Evolutionary conservation across 805 yeast species (phyloP).

Genomic region (Teunomyces pallodes): DNA sequence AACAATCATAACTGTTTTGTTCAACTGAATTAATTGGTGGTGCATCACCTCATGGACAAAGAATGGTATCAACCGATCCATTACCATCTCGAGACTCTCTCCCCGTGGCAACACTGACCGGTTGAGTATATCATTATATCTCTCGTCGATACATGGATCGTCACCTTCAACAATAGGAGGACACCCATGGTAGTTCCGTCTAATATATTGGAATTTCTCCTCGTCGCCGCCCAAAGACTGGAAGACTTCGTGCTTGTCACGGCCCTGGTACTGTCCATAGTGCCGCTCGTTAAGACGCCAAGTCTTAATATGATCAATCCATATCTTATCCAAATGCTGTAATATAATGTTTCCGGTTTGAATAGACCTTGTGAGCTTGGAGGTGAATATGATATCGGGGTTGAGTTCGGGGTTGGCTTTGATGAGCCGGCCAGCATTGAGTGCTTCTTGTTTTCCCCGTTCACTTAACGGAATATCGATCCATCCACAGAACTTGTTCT

Average conservation of each 20-base stretch:
- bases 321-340: slow-evolving; percentile 27
- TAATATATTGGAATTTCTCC: slow-evolving; percentile 36
- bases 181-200: slow-evolving; percentile 36
- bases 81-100: slow-evolving; percentile 38
- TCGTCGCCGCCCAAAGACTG: slow-evolving; percentile 28
- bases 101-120: slow-evolving; percentile 32
- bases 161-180: slow-evolving; percentile 31
- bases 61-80: slow-evolving; percentile 40
- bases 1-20: slow-evolving; percentile 35
- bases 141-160: slow-evolving; percentile 35
- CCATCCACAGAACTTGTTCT: slow-evolving; percentile 46
- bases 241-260: slow-evolving; percentile 35
- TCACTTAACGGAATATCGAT: slow-evolving; percentile 39
- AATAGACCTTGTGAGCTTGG: slow-evolving; percentile 38
- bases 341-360: slow-evolving; percentile 41
- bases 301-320: slow-evolving; percentile 36
- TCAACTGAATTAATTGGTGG: slow-evolving; percentile 18
- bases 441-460: slow-evolving; percentile 39
- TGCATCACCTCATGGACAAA: slow-evolving; percentile 27
- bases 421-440: slow-evolving; percentile 37
- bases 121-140: slow-evolving; percentile 27
- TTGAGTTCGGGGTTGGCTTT: slow-evolving; percentile 18
- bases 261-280: slow-evolving; percentile 43
- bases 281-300: slow-evolving; percentile 47
- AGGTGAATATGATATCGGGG: slow-evolving; percentile 37